Conservation (phyloP, 306 rosid species). For the Nissolia schottii region DNA sequence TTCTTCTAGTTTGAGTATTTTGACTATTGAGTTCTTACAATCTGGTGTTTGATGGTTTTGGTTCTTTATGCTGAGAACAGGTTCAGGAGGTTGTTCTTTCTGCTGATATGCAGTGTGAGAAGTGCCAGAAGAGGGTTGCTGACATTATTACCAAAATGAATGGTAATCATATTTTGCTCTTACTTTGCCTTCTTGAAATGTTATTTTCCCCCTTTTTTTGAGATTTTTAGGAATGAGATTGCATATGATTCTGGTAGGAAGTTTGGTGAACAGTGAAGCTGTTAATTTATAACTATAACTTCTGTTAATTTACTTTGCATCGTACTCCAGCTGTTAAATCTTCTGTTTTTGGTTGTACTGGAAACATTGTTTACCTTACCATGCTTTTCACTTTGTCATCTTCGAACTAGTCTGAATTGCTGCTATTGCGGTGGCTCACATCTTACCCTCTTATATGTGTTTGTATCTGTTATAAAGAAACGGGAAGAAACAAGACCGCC, state of each 20-base stretch:
- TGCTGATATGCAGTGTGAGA: slow-evolving; percentile 64
- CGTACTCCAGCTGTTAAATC: neutral
- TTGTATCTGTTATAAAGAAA: neutral
- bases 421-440: neutral
- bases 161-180: slow-evolving; percentile 35
- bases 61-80: slow-evolving; percentile 32
- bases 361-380: neutral
- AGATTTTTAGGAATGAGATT: neutral
- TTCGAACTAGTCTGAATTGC: neutral
- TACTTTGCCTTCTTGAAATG: neutral
- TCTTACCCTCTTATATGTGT: neutral
- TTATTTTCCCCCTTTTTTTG: neutral
- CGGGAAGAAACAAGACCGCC: neutral
- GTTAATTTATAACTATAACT: neutral
- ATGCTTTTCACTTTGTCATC: neutral
- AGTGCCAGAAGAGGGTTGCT: slow-evolving; percentile 76
- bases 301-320: neutral
- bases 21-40: neutral
- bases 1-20: neutral
- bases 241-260: neutral
- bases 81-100: slow-evolving; percentile 76
- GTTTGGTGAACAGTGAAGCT: neutral
- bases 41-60: neutral
- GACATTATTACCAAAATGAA: slow-evolving; percentile 65
- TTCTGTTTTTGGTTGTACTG: neutral